Percentiles rank a stretch among this genome's conserved stretches.
These are phyloP conservation scores for Citrus inodora DNA, from an alignment of 345 rosid species.

Conservation along the genomic window DNA sequence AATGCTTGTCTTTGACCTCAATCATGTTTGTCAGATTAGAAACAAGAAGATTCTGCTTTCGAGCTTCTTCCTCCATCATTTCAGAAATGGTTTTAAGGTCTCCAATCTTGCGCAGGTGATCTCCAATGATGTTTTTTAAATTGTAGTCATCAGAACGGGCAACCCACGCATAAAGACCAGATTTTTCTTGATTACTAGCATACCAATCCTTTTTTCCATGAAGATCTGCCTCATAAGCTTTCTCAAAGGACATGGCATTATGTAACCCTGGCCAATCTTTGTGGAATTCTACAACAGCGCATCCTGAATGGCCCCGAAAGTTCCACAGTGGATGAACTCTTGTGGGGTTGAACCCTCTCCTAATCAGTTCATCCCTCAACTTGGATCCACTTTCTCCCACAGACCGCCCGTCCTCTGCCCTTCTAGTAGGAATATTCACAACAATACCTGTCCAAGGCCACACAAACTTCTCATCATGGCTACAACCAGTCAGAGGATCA, in stretches of 20 bases:
- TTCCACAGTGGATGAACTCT: conserved; percentile 91
- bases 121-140: conserved; percentile 60
- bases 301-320: conserved; percentile 82
- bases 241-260: conserved; percentile 87
- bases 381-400: conserved; percentile 89
- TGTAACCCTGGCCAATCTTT: conserved; percentile 92
- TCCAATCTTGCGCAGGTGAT: conserved; percentile 66
- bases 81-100: conserved; percentile 75
- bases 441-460: conserved; percentile 85
- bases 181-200: conserved; percentile 34
- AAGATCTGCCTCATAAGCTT: conserved; percentile 75
- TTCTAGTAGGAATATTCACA: conserved; percentile 73
- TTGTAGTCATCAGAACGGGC: conserved; percentile 85
- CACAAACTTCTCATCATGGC: conserved; percentile 72
- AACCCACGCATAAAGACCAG: conserved; percentile 86
- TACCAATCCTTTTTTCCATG: conserved; percentile 78
- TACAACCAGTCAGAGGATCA: conserved; percentile 34
- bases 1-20: conserved; percentile 49
- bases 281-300: conserved; percentile 74
- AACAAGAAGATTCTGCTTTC: conserved; percentile 69
- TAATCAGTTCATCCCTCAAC: conserved; percentile 66
- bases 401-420: conserved; percentile 51
- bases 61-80: conserved; percentile 81
- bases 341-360: conserved; percentile 76
- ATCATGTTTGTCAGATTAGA: conserved; percentile 48